Evolutionary conservation across 371 early-diverging fungal genomes (phyloP), one percentile per base, ranked within the genome.

Genomic region (Actinomortierella ambigua): DNA sequence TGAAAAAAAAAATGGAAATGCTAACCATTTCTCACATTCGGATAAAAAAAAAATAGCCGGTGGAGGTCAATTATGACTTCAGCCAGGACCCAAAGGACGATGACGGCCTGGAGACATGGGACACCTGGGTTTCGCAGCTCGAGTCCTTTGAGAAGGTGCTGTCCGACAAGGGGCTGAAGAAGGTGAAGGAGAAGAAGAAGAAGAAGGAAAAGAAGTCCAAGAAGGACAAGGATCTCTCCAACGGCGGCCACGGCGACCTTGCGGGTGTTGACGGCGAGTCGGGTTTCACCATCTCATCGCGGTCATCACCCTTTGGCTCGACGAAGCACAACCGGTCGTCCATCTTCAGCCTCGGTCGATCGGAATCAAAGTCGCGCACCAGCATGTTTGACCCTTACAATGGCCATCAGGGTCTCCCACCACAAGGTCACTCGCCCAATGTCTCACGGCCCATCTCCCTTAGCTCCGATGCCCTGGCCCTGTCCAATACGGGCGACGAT

Each of bases 111-210:
- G 73, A 73, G 18, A 66, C 59, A 42, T 73, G 73, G 73, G 73
- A 73, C 23, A 66, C 73, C 4, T 73, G 73, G 73, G 73, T 73
- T 20, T 66, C 46, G 29, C 73, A 73, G 22, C 67, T 73, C 47
- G 73, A 73, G 51, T 63, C 67, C 1, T 73, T 73, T 39, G 73
- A 73, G 11, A 62, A 63, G 26, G 73, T 73, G 13, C 57, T 73
- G 8, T 55, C 57, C 1, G 63, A 66, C 29, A 71, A 71, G 59
- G 71, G 71, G 9, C n/a, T 59, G 29, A 61, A 66, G 57, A 63
- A 66, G 50, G 56, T 43, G 7, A 67, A 61, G 48, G 26, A 20
- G n/a, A 65, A 66, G 24, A 26, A 46, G 29, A 6, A 40, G 28
- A 69, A 69, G 13, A 59, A 59, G 44, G 24, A 20, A 4, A 59